These are phyloP conservation scores for Fonsecaea multimorphosa DNA, from an alignment of 2,329 filamentous ascomycete genomes.

Conservation along the genomic window DNA sequence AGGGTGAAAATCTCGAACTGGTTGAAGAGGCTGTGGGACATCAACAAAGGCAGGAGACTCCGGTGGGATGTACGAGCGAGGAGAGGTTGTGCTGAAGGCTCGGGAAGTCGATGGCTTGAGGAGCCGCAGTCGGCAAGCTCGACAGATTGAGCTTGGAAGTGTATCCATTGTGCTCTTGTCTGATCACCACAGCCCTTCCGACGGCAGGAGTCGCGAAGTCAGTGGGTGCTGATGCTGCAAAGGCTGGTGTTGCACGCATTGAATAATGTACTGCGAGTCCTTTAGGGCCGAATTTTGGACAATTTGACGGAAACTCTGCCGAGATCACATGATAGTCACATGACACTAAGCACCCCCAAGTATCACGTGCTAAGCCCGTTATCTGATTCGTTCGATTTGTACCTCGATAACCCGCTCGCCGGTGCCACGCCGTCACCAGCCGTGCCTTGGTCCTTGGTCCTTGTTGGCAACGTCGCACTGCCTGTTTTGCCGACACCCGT, in stretches of 20 bases:
- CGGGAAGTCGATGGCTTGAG: constrained; percentile 40
- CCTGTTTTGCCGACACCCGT: neutral
- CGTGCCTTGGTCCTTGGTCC: neutral
- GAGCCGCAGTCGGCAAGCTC: constrained; percentile 35
- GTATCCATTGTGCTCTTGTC: constrained; percentile 3
- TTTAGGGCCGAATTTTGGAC: neutral
- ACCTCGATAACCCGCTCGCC: neutral
- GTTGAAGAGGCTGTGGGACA: constrained; percentile 70
- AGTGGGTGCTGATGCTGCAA: neutral
- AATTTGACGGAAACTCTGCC: neutral
- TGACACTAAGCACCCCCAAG: no score
- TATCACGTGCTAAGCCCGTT: neutral
- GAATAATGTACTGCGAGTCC: neutral
- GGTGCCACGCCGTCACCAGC: neutral
- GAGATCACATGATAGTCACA: neutral
- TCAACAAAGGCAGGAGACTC: constrained; percentile 89
- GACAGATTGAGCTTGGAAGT: constrained; percentile 34
- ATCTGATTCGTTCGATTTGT: neutral
- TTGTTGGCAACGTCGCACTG: neutral
- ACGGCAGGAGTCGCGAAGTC: neutral
- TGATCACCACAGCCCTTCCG: neutral
- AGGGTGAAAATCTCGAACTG: constrained; percentile 37
- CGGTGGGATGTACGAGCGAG: constrained; percentile 67
- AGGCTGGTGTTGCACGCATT: neutral
- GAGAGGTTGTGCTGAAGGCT: constrained; percentile 55